Base-by-base conservation (phyloP, 1,284 basidiomycete genomes). In the Ceratobasidium sp. region DNA sequence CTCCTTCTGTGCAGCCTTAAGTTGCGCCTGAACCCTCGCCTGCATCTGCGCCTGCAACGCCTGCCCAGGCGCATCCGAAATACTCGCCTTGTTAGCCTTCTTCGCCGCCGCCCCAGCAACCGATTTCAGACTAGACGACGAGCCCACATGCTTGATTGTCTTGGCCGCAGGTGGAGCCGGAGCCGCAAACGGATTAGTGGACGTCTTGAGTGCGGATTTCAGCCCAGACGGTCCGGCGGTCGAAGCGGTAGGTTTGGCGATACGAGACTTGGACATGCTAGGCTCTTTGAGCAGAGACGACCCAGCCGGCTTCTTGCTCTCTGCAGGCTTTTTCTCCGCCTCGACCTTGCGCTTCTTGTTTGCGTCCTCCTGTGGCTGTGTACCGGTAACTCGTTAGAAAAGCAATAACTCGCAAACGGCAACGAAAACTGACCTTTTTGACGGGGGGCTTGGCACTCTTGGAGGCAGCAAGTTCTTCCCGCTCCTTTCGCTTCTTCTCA, bases 401-500 rank as follows among this genome's bases (percentile, higher is more conserved):
- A 18, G 49, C 44, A 47, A 28, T 8, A 35, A 14, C 35, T 9
- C 30, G 14, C 2, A 23, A 41, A 16, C 49, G 6, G 38, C n/a
- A 35, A 26, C 26, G 21, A 21, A n/a, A 32, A 58, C 72, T 21
- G 47, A 75, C 73, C 75, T 67, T 72, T 55, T 75, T 75, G 38
- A 14, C 62, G 21, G 57, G 55, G 16, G 69, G 86, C 52, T 85
- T 83, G 35, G 85, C 76, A 0, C 85, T 84, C 52, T 88, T 85
- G 78, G 91, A 92, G 72, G 89, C 88, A 1, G 88, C 89, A 72
- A 85, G 83, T 76, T 93, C 91, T 75, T 93, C 92, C n/a, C 89
- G 86, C 77, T 92, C 91, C 77, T 87, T 91, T 73, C 84, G 79
- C 80, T 88, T 92, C 77, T 85, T 87, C 76, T 94, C 91, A 76